Evolutionary conservation across 371 early-diverging fungal genomes (phyloP), one percentile per base, ranked within the genome.

Genomic region (Circinella minor): DNA sequence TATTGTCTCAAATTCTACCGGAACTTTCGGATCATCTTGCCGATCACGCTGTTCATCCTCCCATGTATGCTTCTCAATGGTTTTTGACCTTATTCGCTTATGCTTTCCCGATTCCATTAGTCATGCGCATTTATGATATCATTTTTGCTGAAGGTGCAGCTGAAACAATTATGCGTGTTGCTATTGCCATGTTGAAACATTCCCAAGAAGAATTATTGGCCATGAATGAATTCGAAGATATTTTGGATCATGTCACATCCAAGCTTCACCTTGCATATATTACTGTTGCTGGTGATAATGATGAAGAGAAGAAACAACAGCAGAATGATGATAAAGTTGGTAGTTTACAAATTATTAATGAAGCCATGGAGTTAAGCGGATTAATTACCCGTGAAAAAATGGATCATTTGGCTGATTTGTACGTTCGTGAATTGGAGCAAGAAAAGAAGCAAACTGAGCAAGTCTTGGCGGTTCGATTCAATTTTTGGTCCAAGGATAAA

Each of bases 41-140:
- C 14, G 71, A 78, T 69, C 89, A 93, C 69, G 91, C 91, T 62
- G 87, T 97, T 27, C 80, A 86, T 61, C 77, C 92, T 0, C 92
- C 90, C 62, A 95, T 96, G 94, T 97, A 93, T 68, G 95, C 91
- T 6, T 89, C 92, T 14, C 93, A 93, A 75, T 94, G 96, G 96
- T 92, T 94, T 81, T 83, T 94, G 89, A 94, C 95, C 4, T 71
- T 93, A 47, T 94, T 94, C 76, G 92, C 94, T 0, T 93, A 93
- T 78, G 85, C 91, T 5, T 91, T 92, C 78, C 94, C 94, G 15
- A 81, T 93, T 51, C 80, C 87, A 17, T 73, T 92, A 63, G 93
- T 94, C 13, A 80, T 92, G 76, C 87, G 94, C 17, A 89, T 93
- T 48, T 84, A 91, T 74, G 94, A 94, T 75, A 88, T 95, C 14